Evolutionary conservation across 306 rosid genomes (phyloP).

Genomic region (Luffa acutangula): DNA sequence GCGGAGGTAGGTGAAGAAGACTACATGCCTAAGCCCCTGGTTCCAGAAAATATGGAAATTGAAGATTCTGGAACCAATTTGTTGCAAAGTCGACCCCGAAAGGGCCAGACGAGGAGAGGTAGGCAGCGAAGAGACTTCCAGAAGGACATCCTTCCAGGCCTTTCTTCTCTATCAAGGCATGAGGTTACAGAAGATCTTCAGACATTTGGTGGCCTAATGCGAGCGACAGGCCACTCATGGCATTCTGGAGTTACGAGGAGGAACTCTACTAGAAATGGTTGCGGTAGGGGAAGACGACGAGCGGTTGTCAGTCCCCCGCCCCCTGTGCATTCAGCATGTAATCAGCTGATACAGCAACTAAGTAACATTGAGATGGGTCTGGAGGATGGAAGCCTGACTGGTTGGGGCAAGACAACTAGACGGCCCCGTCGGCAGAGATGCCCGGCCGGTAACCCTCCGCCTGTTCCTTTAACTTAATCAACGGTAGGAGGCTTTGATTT

Average conservation of each 20-base stretch:
- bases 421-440: conserved; percentile 91
- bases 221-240: conserved; percentile 81
- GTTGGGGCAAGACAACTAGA: conserved; percentile 98
- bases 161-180: conserved; percentile 73
- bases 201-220: conserved; percentile 88
- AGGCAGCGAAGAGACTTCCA: conserved; percentile 96
- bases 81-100: conserved; percentile 48
- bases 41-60: conserved; percentile 53
- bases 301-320: conserved; percentile 38
- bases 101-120: conserved; percentile 81
- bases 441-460: conserved; percentile 57
- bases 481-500: conserved; percentile 38
- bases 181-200: conserved; percentile 98
- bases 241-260: conserved; percentile 71
- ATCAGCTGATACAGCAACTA: conserved; percentile 47
- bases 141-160: conserved; percentile 94
- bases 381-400: conserved; percentile 87
- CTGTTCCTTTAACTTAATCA: conserved; percentile 54
- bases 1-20: conserved; percentile 66
- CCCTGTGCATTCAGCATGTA: conserved; percentile 30
- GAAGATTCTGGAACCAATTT: conserved; percentile 54
- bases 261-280: conserved; percentile 62
- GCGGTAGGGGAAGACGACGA: conserved; percentile 75
- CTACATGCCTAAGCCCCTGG: conserved; percentile 85
- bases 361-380: conserved; percentile 52